Percentiles rank a stretch among this genome's conserved stretches.
These are phyloP conservation scores for Citrus medica DNA, from an alignment of 345 rosid species.

Conservation along the genomic window DNA sequence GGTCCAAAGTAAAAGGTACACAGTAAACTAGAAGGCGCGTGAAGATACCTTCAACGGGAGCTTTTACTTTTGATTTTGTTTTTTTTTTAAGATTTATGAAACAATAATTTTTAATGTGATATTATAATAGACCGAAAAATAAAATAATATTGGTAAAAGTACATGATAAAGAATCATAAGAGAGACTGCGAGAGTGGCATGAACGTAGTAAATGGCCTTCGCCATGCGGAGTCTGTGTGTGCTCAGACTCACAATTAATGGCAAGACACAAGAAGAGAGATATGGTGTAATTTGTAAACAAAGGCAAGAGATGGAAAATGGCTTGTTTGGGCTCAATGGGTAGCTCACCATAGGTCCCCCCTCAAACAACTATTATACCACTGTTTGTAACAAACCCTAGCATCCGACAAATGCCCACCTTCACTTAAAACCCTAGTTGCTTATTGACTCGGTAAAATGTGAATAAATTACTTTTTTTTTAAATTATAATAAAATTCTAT, in stretches of 20 bases:
- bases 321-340: background rate
- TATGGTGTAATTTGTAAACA: background rate
- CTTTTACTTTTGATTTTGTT: no score
- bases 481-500: background rate
- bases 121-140: no score
- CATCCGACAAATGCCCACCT: no score
- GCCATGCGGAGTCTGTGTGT: conserved; percentile 27
- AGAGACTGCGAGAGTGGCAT: conserved; percentile 33
- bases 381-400: background rate
- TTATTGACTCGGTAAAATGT: background rate
- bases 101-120: no score
- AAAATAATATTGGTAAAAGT: background rate
- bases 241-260: conserved; percentile 29
- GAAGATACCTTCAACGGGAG: background rate
- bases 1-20: background rate
- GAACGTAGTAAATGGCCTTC: conserved; percentile 32
- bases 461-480: background rate
- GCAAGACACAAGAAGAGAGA: background rate
- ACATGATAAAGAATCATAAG: background rate
- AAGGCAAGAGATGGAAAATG: background rate
- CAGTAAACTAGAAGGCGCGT: background rate
- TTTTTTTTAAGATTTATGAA: no score
- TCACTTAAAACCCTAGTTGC: background rate
- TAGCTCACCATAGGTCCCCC: background rate
- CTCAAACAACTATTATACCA: background rate